These are phyloP conservation scores for Brettanomyces sp. DNA, from an alignment of 805 yeast genomes.

Conservation along the genomic window DNA sequence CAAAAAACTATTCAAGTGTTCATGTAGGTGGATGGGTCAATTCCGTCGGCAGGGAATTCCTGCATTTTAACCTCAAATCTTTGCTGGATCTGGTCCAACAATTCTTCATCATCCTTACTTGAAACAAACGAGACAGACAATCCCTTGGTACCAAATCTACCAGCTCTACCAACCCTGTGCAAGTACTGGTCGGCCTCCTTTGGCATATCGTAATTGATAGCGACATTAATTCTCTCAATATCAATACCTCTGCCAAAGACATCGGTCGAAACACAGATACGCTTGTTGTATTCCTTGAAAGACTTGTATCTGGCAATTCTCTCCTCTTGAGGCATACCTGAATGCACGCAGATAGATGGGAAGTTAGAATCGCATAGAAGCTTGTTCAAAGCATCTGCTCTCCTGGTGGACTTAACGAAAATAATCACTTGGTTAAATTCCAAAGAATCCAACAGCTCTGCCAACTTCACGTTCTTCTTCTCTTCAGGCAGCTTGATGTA, in stretches of 20 bases:
- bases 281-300: slow-evolving; percentile 95
- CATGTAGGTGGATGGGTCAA: slow-evolving; percentile 96
- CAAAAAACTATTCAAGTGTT: slow-evolving; percentile 48
- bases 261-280: slow-evolving; percentile 97
- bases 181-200: slow-evolving; percentile 94
- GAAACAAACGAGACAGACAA: slow-evolving; percentile 87
- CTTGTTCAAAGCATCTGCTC: slow-evolving; percentile 88
- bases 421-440: slow-evolving; percentile 98
- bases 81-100: slow-evolving; percentile 86
- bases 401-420: slow-evolving; percentile 81
- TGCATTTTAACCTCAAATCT: slow-evolving; percentile 94
- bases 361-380: slow-evolving; percentile 85
- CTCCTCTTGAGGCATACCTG: slow-evolving; percentile 93
- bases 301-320: slow-evolving; percentile 94
- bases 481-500: slow-evolving; percentile 81
- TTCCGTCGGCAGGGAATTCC: slow-evolving; percentile 96
- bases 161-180: slow-evolving; percentile 99
- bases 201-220: slow-evolving; percentile 96
- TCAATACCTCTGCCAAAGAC: slow-evolving; percentile 99
- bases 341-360: slow-evolving; percentile 96
- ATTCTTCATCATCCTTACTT: slow-evolving; percentile 79
- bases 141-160: slow-evolving; percentile 99
- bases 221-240: slow-evolving; percentile 96
- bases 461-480: slow-evolving; percentile 87
- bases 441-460: slow-evolving; percentile 84